Evolutionary conservation across 2,329 filamentous ascomycete species (phyloP), one percentile per base, ranked within the genome.

Genomic region (Botrytis byssoidea): DNA sequence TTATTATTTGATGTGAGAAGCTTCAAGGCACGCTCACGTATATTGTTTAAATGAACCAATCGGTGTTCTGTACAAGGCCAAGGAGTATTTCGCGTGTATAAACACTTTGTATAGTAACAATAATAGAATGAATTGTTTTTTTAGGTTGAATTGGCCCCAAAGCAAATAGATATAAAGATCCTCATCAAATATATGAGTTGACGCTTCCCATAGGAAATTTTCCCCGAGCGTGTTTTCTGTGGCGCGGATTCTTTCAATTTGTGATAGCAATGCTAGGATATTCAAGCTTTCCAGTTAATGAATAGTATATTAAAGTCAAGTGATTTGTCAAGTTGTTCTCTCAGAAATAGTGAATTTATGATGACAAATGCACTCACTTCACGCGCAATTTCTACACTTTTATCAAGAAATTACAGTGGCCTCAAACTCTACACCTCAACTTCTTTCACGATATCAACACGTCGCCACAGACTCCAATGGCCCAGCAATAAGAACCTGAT

Each of bases 61-160:
- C 18, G 51, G 14, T 57, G 3, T 29, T 57, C 3, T 57, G 14
- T 6, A 18, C n/a, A n/a, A 29, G 16, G 1, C 29, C 8, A 29
- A 57, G n/a, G 8, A 18, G n/a, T 18, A 29, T 57, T 16, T 18
- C n/a, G 32, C 6, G 18, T 29, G 5, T 3, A 29, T 29, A 29
- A 14, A 57, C 18, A 29, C 14, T 18, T 57, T 29, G 2, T 18
- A 57, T 18, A 57, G 14, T 18, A 29, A 57, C 4, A 29, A 29
- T 18, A 18, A 29, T 29, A 18, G 14, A 57, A 57, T 29, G 48
- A 14, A 9, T 29, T 55, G n/a, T 5, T 18, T 29, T 37, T 9
- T 8, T 57, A 7, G 4, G n/a, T 29, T 57, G 3, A 1, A 18
- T 29, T 18, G 14, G 1, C 0, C 8, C 7, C 18, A 29, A 0